Base-by-base conservation (phyloP, 257 asterid species). In the Mentha longifolia region DNA sequence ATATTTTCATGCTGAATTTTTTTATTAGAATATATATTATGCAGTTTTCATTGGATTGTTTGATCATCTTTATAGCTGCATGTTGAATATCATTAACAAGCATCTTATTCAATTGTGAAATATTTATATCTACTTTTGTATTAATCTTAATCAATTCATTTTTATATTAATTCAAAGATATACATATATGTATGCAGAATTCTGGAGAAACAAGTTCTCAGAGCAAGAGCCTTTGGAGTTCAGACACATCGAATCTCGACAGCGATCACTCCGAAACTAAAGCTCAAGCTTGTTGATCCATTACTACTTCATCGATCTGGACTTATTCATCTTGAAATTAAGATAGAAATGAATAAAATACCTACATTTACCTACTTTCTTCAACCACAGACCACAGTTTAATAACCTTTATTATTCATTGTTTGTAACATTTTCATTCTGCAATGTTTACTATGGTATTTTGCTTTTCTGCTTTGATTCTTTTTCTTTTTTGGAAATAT, bases 171-270 rank as follows among this genome's bases (percentile, higher is more conserved):
- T 39, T 7, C 11, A 7, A 3, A 39, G 3, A 39, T 6, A 7
- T 6, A 7, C 11, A 6, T 5, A 1, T 25, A 8, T 50, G 17
- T 49, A 10, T 57, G 52, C 76, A 84, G 82, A 70, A 61, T 2
- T 50, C 56, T 3, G 80, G 50, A 1, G 66, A 42, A 20, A 31
- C 72, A 67, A 65, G 77, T 30, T 9, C 62, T 49, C 76, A 71
- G 3, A 63, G 57, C 12, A 74, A 22, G 72, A 81, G 79, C 51
- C 50, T 20, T 0, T 66, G 82, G 84, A 80, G 79, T 58, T 57
- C 78, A 12, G 85, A 72, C 30, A 75, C 77, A 16, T 78, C 85
- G 22, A 80, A 65, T 58, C 50, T 78, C 42, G 81, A 51, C 59
- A 76, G 77, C 56, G 79, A 72, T 49, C 78, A 71, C 11, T 81